Evolutionary conservation across 768 basidiomycete genomes (phyloP), one percentile per base, ranked within the genome.

Genomic region (Scleroderma bovista): DNA sequence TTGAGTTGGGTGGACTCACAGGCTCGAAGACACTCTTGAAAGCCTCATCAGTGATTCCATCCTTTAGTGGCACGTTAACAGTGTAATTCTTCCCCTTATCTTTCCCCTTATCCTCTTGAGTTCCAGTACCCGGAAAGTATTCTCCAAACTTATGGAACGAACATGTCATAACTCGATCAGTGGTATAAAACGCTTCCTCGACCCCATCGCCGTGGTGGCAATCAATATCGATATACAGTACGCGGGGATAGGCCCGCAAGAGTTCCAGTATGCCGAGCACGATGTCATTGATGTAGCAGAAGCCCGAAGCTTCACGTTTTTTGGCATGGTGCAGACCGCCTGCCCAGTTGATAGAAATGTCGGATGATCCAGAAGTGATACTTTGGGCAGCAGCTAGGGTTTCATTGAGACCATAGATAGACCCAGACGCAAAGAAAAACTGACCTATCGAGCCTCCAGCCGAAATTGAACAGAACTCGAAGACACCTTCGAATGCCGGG

Each of bases 241-340:
- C 95, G 47, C 96, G 84, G 3, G 89, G 77, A 61, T 83, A 82
- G 48, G 75, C 80, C 57, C 93, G 81, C n/a, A 95, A 73, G 8
- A 99, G 83, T 66, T 96, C 95, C 43, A 99, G 77, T 34, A 96
- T 95, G 39, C 84, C 87, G 22, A 98, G 83, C 1, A 96, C 93
- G 64, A 97, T 99, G 67, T 94, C 90, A 67, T 99, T 99, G 70
- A 98, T 86, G 74, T 98, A 99, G 75, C 96, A 99, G 70, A 99
- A 99, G 13, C 96, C 96, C 7, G 88, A 90, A 0, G 95, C 96
- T 71, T 97, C 96, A 48, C 89, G 81, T 67, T 97, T 98, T 72
- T 99, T 99, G n/a, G 96, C 96, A 67, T 99, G 96, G 69, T 99
- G 96, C 3, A 99, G 77, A 2, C 96, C 96, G 9, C 96, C 96